Conservation (phyloP, 192 early-diverging fungal species). For the Hyaloraphidium curvatum region DNA sequence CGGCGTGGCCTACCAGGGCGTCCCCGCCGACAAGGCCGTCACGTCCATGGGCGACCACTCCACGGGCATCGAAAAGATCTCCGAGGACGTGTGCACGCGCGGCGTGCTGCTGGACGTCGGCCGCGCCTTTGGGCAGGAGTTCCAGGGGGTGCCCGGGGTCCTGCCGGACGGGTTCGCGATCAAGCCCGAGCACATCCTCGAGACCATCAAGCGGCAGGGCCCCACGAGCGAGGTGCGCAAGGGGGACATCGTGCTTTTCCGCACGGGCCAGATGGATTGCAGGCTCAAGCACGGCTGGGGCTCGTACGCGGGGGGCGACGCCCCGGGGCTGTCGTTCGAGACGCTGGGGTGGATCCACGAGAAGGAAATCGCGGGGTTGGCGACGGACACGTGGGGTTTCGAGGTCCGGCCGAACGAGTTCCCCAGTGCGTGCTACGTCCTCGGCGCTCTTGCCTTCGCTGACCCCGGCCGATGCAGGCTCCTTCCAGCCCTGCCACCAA, state of each 20-base stretch:
- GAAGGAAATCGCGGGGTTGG: not conserved
- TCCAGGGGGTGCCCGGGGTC: not conserved
- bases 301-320: not conserved
- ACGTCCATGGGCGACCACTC: not conserved
- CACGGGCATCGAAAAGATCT: not conserved
- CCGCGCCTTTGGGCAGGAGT: not conserved
- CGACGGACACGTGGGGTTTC: constrained; percentile 1
- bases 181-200: not conserved
- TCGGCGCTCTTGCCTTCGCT: no score
- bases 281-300: not conserved
- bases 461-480: no score
- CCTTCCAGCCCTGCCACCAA: constrained; percentile 1
- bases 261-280: not conserved
- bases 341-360: constrained; percentile 1
- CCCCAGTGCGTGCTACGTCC: no score
- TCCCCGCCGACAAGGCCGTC: not conserved
- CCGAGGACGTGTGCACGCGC: not conserved
- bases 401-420: constrained; percentile 3
- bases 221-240: not conserved
- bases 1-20: not conserved
- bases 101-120: not conserved
- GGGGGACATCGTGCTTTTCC: constrained; percentile 1
- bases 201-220: not conserved
- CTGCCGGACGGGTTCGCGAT: constrained; percentile 1
- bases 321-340: not conserved